phyloP scores from a whole-genome alignment of 495 filamentous ascomycete species.

The Letharia lupina region DNA sequence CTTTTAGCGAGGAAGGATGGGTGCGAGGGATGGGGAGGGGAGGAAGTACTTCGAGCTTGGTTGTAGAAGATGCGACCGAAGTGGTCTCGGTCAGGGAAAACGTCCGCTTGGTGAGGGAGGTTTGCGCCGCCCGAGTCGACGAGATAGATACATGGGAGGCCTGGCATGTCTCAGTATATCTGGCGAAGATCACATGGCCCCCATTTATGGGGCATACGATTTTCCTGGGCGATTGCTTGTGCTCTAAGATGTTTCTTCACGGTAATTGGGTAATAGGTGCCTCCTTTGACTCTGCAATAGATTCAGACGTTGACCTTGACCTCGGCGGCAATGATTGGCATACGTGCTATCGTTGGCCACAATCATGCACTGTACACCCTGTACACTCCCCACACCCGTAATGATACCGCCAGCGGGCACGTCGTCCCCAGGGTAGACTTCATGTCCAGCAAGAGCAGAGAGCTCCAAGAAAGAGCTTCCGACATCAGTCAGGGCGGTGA shows the following conservation, averaged over 20 bases:
- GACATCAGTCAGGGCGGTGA: constrained; percentile 80
- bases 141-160: constrained; percentile 81
- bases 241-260: constrained; percentile 96
- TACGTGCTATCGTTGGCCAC: constrained; percentile 93
- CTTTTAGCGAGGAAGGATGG: neutral
- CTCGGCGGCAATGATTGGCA: neutral
- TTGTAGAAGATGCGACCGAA: constrained; percentile 99
- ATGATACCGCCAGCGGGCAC: constrained; percentile 85
- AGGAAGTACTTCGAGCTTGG: constrained; percentile 70
- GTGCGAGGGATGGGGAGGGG: neutral
- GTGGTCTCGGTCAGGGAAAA: constrained; percentile 92
- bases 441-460: constrained; percentile 76
- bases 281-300: constrained; percentile 72
- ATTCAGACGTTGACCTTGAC: neutral
- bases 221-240: constrained; percentile 84
- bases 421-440: constrained; percentile 79
- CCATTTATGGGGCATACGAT: constrained; percentile 38
- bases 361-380: constrained; percentile 87
- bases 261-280: constrained; percentile 95
- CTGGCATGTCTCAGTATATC: constrained; percentile 18
- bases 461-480: constrained; percentile 89
- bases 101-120: constrained; percentile 89
- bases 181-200: neutral
- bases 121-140: constrained; percentile 97
- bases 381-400: constrained; percentile 82